Base-by-base conservation (phyloP, 306 rosid genomes). In the Carpinus viminea region DNA sequence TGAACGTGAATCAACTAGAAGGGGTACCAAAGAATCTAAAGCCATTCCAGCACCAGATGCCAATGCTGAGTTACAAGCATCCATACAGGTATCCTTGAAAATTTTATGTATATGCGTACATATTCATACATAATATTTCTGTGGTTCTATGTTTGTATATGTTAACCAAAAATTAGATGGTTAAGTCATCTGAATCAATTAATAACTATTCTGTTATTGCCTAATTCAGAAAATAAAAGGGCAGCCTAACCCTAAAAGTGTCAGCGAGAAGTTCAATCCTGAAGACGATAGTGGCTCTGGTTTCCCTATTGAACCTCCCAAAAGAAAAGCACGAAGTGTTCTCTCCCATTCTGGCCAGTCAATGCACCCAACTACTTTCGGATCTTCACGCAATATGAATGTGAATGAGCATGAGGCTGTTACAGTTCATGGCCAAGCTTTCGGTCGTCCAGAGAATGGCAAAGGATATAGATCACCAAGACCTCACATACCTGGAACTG, bases 281-380 rank as follows among this genome's bases (percentile, higher is more conserved):
- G 86, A 87, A 72, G 89, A 85, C 84, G 90, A 87, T 26, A 80
- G 86, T 4, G 86, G 85, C 76, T 75, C 81, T 66, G 93, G 88
- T 62, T 81, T 89, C 78, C 82, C 80, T 53, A 78, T 81, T 2
- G 97, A 86, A 75, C 89, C 92, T 47, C 78, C 85, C 52, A 83
- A 78, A 78, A 75, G 78, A 65, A 77, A 62, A 65, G 76, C 77
- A 55, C 77, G 64, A 54, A 79, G 56, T 72, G 79, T 55, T 47
- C 68, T 77, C 71, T 83, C 91, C 79, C 87, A 79, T 76, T 83
- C 89, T 34, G 86, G 91, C 66, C 91, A 88, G 76, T 87, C 86
- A 66, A 69, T 80, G 79, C 85, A 83, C 55, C 86, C 87, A 6
- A 81, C 79, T 76, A 84, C 85, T 3, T 86, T 73, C 73, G 88